phyloP scores from a whole-genome alignment of 441 rosid species.

The Erodium chrysanthum region DNA sequence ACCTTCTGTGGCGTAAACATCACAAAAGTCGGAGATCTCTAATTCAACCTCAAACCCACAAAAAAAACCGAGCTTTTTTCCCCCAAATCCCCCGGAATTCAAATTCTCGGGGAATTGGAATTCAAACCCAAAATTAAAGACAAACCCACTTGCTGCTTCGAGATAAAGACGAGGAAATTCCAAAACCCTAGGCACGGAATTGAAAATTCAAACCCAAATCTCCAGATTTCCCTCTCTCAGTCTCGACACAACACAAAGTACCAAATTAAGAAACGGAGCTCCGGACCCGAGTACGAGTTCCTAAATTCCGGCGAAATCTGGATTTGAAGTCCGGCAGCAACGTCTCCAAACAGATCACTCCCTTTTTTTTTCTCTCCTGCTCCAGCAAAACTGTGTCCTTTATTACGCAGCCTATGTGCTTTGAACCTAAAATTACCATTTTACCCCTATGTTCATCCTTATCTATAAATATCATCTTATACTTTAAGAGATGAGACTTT shows the following conservation, averaged over 20 bases:
- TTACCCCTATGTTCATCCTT: too few species aligned
- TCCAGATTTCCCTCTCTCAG: too few species aligned
- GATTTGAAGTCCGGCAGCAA: slow-evolving; percentile 78
- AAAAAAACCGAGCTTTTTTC: background rate
- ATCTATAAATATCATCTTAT: too few species aligned
- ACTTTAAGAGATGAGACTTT: too few species aligned
- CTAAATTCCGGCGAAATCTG: slow-evolving; percentile 58
- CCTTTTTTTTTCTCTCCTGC: slow-evolving; percentile 20
- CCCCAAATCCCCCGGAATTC: slow-evolving; percentile 15
- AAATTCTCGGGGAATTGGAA: background rate
- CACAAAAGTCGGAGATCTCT: slow-evolving; percentile 26
- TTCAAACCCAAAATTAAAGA: slow-evolving; percentile 7
- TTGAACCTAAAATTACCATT: slow-evolving; percentile 18
- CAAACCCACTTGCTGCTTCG: background rate
- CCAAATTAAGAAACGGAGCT: background rate
- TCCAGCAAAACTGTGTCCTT: slow-evolving; percentile 10
- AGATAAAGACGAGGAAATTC: background rate
- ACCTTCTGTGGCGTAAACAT: slow-evolving; percentile 77
- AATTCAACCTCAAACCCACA: slow-evolving; percentile 28
- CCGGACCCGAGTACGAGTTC: slow-evolving; percentile 52
- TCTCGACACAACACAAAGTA: too few species aligned
- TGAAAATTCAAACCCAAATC: background rate
- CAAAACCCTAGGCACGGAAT: slow-evolving; percentile 26
- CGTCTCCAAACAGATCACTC: slow-evolving; percentile 43
- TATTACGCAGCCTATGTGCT: slow-evolving; percentile 1